Conservation (phyloP, 2,329 filamentous ascomycete species). For the Xylaria sp. region DNA sequence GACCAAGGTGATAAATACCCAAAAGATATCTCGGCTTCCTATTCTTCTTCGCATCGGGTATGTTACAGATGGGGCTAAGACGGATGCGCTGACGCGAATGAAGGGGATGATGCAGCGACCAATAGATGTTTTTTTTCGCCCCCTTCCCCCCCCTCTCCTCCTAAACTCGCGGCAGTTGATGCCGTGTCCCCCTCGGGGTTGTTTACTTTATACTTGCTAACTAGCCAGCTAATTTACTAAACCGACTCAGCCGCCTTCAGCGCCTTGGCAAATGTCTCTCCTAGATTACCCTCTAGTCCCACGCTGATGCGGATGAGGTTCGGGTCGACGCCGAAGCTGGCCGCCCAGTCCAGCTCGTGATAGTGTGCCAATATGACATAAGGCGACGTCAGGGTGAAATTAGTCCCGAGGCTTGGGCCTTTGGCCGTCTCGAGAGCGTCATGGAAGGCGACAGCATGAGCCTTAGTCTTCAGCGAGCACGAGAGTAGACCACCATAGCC, state of each 20-base stretch:
- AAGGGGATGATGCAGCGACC: not conserved
- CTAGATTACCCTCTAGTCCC: constrained; percentile 82
- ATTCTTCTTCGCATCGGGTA: not conserved
- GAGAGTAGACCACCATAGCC: constrained; percentile 93
- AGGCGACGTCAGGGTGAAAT: constrained; percentile 92
- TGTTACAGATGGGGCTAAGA: not conserved
- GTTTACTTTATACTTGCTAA: not conserved
- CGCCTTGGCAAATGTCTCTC: constrained; percentile 73
- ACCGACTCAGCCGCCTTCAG: constrained; percentile 66
- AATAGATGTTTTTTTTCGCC: not conserved
- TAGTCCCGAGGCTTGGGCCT: constrained; percentile 93
- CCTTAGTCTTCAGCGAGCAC: constrained; percentile 77
- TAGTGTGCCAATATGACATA: constrained; percentile 95
- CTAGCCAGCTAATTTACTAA: not conserved
- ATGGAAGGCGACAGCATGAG: constrained; percentile 83
- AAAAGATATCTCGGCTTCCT: not conserved
- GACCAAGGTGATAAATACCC: not conserved
- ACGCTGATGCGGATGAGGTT: constrained; percentile 88
- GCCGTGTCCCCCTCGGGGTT: not conserved
- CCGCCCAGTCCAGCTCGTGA: constrained; percentile 89
- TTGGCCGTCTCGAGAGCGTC: constrained; percentile 89
- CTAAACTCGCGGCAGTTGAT: constrained; percentile 6
- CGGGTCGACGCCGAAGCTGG: constrained; percentile 81
- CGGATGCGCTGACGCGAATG: not conserved
- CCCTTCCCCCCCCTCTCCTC: not conserved